These are phyloP conservation scores for Antrodiella citrinella DNA, from an alignment of 768 basidiomycete species.

Conservation along the genomic window DNA sequence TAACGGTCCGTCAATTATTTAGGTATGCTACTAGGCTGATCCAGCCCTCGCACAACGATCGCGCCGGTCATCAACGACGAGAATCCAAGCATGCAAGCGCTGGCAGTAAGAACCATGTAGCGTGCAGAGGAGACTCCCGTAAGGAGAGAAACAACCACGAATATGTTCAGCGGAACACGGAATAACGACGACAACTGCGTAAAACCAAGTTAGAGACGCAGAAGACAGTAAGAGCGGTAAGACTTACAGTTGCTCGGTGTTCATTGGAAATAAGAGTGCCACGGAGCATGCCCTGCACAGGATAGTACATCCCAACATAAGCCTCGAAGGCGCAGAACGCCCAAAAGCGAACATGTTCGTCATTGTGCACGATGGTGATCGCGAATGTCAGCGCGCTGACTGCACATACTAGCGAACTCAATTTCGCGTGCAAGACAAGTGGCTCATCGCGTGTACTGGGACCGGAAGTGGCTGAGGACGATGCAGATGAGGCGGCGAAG, in stretches of 20 bases:
- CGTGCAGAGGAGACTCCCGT: constrained; percentile 64
- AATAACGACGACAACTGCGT: constrained; percentile 63
- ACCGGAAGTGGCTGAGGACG: constrained; percentile 3
- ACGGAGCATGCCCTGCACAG: constrained; percentile 67
- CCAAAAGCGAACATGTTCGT: constrained; percentile 53
- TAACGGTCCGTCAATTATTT: no score
- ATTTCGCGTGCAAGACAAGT: constrained; percentile 55
- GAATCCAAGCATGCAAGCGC: constrained; percentile 47
- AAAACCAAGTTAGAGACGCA: background rate
- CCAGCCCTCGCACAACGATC: constrained; percentile 6
- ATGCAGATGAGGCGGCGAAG: constrained; percentile 13
- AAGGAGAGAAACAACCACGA: constrained; percentile 61
- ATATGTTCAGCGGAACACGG: constrained; percentile 67
- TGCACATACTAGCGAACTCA: constrained; percentile 57
- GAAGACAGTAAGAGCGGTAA: background rate
- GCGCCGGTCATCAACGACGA: constrained; percentile 50
- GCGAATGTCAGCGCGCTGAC: constrained; percentile 50
- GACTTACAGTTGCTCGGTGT: constrained; percentile 61
- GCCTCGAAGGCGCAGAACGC: constrained; percentile 70
- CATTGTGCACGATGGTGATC: constrained; percentile 33
- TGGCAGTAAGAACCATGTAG: constrained; percentile 47
- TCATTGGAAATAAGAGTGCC: constrained; percentile 62
- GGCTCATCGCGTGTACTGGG: constrained; percentile 27
- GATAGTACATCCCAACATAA: constrained; percentile 76
- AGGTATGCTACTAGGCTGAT: background rate